phyloP scores from a whole-genome alignment of 75 land plant species.

The Pinus albicaulis region DNA sequence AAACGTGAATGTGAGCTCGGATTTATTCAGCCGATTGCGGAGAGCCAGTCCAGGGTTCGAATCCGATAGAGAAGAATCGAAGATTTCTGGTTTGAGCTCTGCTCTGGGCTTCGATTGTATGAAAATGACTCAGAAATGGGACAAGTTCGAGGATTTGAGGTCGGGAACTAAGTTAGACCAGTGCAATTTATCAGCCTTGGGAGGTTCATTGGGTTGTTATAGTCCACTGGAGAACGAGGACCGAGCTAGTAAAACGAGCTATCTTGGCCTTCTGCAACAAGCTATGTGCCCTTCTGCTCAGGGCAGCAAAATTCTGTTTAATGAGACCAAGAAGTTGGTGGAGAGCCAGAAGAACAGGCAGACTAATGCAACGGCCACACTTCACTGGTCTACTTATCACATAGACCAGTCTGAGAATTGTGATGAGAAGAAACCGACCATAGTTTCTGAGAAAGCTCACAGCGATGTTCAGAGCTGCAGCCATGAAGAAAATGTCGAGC shows the following conservation, averaged over 20 bases:
- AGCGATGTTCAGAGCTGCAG: not conserved
- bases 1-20: no score
- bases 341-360: not conserved
- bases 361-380: not conserved
- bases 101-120: not conserved
- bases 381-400: not conserved
- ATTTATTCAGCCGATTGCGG: not conserved
- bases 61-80: no score
- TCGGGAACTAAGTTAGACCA: not conserved
- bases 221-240: not conserved
- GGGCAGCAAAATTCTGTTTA: not conserved
- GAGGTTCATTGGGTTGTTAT: not conserved
- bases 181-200: not conserved
- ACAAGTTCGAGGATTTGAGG: not conserved
- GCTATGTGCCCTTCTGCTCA: slow-evolving; percentile 8
- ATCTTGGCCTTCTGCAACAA: not conserved
- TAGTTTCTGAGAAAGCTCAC: not conserved
- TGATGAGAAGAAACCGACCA: not conserved
- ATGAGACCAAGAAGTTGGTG: not conserved
- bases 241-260: not conserved
- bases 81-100: not conserved
- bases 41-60: not conserved
- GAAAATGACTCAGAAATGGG: not conserved
- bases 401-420: not conserved
- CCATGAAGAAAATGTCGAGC: not conserved